phyloP scores from a whole-genome alignment of 73 alveolate genomes.

The Halteria grandinella region DNA sequence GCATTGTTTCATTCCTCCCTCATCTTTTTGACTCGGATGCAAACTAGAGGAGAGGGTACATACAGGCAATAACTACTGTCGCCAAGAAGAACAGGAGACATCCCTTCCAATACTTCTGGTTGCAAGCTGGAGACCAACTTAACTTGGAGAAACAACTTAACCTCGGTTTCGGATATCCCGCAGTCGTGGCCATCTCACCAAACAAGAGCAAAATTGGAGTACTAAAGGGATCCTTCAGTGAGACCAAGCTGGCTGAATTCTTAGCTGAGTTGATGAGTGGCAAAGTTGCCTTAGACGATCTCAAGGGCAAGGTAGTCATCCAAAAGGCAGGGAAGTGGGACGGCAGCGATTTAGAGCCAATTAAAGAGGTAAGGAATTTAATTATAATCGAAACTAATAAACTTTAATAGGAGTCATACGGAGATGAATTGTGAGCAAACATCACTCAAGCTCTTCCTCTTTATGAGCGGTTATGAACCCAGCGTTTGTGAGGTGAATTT shows the following conservation, averaged over 20 bases:
- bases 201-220: slow-evolving; percentile 61
- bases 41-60: slow-evolving; percentile 83
- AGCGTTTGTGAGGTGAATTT: slow-evolving; percentile 60
- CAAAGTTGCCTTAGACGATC: slow-evolving; percentile 55
- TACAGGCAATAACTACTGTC: slow-evolving; percentile 68
- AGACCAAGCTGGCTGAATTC: slow-evolving; percentile 54
- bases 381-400: too few relatives aligned
- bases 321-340: slow-evolving; percentile 76
- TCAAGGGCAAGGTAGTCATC: slow-evolving; percentile 51
- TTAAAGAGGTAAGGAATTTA: too few relatives aligned
- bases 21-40: slow-evolving; percentile 92
- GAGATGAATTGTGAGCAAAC: too few relatives aligned
- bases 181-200: slow-evolving; percentile 84
- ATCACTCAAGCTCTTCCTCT: too few relatives aligned
- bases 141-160: slow-evolving; percentile 87
- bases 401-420: too few relatives aligned
- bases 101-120: slow-evolving; percentile 93
- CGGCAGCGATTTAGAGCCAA: slow-evolving; percentile 74
- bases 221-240: slow-evolving; percentile 78
- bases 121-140: slow-evolving; percentile 92
- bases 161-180: slow-evolving; percentile 94
- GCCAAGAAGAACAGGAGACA: slow-evolving; percentile 85
- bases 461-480: too few relatives aligned
- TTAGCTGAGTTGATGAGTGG: slow-evolving; percentile 63
- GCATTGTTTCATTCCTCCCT: slow-evolving; percentile 91